Conservation (phyloP, 352 stramenopile genomes). For the Globisporangium emineosum region DNA sequence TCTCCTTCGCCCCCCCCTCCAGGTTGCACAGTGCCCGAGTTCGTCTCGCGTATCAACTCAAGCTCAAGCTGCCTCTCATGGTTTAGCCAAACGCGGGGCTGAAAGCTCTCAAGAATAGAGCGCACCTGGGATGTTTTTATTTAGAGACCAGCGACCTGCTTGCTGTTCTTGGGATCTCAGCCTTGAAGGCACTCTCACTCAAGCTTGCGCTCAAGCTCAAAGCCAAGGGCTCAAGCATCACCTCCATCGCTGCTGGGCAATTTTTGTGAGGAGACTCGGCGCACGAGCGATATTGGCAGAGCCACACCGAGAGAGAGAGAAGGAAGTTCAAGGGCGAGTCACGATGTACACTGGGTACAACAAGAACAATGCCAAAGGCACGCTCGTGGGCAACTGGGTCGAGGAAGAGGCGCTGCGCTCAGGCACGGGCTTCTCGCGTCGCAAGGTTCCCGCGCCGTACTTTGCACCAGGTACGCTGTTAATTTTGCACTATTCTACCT, state of each 20-base stretch:
- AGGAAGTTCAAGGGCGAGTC: not conserved
- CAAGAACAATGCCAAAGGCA: conserved; percentile 76
- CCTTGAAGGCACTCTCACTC: not conserved
- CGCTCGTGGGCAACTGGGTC: conserved; percentile 83
- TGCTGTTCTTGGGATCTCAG: not conserved
- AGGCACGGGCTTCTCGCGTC: conserved; percentile 55
- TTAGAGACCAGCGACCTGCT: not conserved
- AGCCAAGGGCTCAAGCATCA: not conserved
- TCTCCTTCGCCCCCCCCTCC: not conserved
- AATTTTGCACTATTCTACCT: not conserved
- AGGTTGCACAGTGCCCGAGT: not conserved
- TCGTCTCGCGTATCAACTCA: not conserved
- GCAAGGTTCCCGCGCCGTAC: conserved; percentile 38
- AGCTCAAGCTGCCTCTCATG: no score
- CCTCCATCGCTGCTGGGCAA: not conserved
- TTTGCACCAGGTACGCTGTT: conserved; percentile 18
- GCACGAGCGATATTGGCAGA: no score
- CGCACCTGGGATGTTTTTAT: not conserved
- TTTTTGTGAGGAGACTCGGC: not conserved
- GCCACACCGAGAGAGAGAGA: not conserved
- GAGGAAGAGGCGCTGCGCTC: conserved; percentile 70
- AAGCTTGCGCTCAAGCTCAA: not conserved
- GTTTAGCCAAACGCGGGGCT: not conserved
- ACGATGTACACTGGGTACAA: conserved; percentile 68
- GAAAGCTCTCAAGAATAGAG: not conserved